A percentile compares a stretch with the other conserved stretches of the same genome.
Conservation (phyloP, 768 basidiomycete species). For the Russula dissimulans region DNA sequence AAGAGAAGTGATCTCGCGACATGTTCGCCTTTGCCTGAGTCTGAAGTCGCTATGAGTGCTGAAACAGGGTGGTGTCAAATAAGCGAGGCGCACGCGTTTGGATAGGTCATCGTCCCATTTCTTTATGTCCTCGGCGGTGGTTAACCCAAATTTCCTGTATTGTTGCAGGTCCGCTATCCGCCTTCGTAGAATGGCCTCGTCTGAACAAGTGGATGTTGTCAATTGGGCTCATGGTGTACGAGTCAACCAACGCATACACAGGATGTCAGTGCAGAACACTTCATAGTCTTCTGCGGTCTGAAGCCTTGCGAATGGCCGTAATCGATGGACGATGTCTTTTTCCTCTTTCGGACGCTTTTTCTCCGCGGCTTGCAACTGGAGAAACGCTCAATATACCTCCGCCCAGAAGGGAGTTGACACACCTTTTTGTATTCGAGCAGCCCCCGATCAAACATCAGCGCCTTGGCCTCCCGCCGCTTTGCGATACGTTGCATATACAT, state of each 20-base stretch:
- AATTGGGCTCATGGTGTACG: neutral
- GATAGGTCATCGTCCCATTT: slow-evolving; percentile 72
- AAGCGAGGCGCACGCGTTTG: slow-evolving; percentile 50
- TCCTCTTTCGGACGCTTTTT: slow-evolving; percentile 89
- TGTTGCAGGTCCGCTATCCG: slow-evolving; percentile 87
- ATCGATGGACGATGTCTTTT: slow-evolving; percentile 77
- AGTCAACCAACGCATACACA: slow-evolving; percentile 50
- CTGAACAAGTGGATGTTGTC: slow-evolving; percentile 33
- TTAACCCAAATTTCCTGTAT: slow-evolving; percentile 79
- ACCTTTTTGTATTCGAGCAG: slow-evolving; percentile 94
- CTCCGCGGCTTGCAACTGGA: slow-evolving; percentile 81
- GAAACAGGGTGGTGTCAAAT: neutral
- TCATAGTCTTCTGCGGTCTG: slow-evolving; percentile 93
- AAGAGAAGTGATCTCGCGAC: slow-evolving; percentile 46
- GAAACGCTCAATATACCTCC: slow-evolving; percentile 13
- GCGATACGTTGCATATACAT: slow-evolving; percentile 87
- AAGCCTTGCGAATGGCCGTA: slow-evolving; percentile 84
- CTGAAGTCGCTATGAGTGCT: slow-evolving; percentile 29
- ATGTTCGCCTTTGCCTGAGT: slow-evolving; percentile 51
- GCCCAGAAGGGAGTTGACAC: slow-evolving; percentile 18
- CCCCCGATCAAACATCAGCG: slow-evolving; percentile 85
- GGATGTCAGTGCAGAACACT: slow-evolving; percentile 73
- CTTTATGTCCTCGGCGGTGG: slow-evolving; percentile 80
- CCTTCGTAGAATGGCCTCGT: slow-evolving; percentile 81
- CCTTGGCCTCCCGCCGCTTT: slow-evolving; percentile 76